A percentile compares a stretch with the other conserved stretches of the same genome.
phyloP scores from a whole-genome alignment of 2,329 filamentous ascomycete species.

The Aureobasidium namibiae region DNA sequence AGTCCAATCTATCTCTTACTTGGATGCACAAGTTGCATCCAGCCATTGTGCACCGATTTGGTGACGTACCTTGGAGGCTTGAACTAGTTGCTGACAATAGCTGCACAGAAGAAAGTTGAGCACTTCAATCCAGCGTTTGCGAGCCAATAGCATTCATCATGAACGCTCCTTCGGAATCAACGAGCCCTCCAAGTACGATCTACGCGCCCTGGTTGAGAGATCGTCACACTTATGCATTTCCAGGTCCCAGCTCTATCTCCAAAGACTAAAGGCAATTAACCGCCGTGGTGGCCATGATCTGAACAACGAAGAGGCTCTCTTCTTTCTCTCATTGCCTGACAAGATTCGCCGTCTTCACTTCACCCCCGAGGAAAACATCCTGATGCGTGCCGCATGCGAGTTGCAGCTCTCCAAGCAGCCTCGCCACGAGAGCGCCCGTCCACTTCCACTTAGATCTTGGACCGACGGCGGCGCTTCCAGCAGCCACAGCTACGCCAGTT shows the following conservation, averaged over 20 bases:
- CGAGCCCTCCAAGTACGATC: slow-evolving; percentile 2
- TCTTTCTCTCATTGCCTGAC: slow-evolving; percentile 62
- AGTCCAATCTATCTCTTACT: slow-evolving; percentile 1
- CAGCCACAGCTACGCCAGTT: slow-evolving; percentile 4
- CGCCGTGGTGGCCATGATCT: slow-evolving; percentile 21
- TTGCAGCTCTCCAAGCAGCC: slow-evolving; percentile 18
- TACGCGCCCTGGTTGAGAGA: neutral
- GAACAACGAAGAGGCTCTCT: slow-evolving; percentile 48
- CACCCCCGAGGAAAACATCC: slow-evolving; percentile 60
- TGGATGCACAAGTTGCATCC: neutral
- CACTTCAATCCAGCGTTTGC: neutral
- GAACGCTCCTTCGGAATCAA: neutral
- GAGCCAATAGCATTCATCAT: slow-evolving; percentile 6
- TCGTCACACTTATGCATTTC: slow-evolving; percentile 1
- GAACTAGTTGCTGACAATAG: neutral
- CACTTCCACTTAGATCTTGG: neutral
- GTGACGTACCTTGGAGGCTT: neutral
- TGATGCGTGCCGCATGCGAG: slow-evolving; percentile 48
- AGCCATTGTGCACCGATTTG: neutral
- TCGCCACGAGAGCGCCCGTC: neutral
- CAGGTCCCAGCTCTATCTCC: neutral
- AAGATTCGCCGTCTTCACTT: slow-evolving; percentile 65
- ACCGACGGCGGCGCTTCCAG: neutral
- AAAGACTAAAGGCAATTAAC: slow-evolving; percentile 26
- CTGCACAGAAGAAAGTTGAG: slow-evolving; percentile 7